Conservation (phyloP, 305 asterid species). For the Caryopteris hybrid region DNA sequence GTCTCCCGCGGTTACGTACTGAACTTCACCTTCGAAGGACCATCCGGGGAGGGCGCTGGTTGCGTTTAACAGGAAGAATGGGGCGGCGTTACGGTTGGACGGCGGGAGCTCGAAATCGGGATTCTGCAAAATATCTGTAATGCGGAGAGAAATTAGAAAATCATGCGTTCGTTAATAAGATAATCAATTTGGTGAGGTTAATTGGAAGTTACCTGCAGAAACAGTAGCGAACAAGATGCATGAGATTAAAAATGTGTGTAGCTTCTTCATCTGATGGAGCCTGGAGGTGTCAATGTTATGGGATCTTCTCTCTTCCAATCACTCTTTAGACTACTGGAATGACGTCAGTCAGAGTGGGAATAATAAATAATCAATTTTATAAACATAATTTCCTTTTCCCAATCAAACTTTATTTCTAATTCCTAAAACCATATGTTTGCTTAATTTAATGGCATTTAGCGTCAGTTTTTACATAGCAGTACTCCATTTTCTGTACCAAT, state of each 20-base stretch:
- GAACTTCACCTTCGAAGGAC: constrained; percentile 42
- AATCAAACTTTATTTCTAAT: too few species aligned
- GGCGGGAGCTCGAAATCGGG: constrained; percentile 56
- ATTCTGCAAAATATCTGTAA: constrained; percentile 47
- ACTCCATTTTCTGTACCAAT: too few species aligned
- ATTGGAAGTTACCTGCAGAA: constrained; percentile 38
- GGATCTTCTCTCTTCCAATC: too few species aligned
- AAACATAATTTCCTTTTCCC: too few species aligned
- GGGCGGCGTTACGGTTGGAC: constrained; percentile 34
- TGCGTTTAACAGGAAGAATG: constrained; percentile 30
- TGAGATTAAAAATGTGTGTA: constrained; percentile 16
- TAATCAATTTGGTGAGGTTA: too few species aligned
- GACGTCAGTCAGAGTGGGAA: too few species aligned
- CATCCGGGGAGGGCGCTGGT: constrained; percentile 57
- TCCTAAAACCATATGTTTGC: too few species aligned
- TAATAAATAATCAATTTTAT: too few species aligned
- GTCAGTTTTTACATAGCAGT: too few species aligned
- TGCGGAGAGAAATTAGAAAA: not conserved
- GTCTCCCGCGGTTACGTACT: constrained; percentile 32
- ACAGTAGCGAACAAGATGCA: constrained; percentile 23
- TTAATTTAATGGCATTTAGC: too few species aligned
- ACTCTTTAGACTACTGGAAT: too few species aligned
- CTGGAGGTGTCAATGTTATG: too few species aligned
- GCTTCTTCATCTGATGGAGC: constrained; percentile 23
- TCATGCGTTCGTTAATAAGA: not conserved